Conservation (phyloP, 2,329 filamentous ascomycete genomes). For the Diplodia seriata region DNA sequence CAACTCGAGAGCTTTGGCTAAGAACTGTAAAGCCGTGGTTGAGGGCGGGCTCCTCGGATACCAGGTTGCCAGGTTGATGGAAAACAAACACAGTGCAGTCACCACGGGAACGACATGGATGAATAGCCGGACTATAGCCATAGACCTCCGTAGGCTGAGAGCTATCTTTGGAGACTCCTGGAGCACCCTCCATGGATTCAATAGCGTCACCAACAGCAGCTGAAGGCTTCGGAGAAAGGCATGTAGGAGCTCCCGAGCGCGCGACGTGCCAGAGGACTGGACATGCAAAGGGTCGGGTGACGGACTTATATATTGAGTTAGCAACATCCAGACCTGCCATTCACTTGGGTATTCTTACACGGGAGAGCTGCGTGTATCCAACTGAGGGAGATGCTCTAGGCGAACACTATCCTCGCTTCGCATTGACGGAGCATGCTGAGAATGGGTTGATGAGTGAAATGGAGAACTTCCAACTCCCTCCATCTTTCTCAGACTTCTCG, state of each 20-base stretch:
- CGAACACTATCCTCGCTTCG: too few species aligned
- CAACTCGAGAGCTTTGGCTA: background rate
- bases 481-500: too few species aligned
- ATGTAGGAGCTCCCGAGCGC: background rate
- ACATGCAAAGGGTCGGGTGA: background rate
- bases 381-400: too few species aligned
- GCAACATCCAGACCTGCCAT: background rate
- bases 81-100: background rate
- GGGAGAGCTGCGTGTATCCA: background rate
- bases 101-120: slow-evolving; percentile 1
- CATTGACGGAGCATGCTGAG: too few species aligned
- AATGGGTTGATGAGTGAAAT: too few species aligned
- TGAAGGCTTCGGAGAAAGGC: slow-evolving; percentile 7
- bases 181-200: background rate
- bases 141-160: background rate
- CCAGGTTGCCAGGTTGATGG: background rate
- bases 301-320: background rate
- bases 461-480: too few species aligned
- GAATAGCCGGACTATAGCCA: background rate
- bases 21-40: slow-evolving; percentile 5
- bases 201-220: background rate
- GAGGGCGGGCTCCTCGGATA: background rate
- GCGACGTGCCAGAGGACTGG: background rate
- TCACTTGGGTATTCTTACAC: background rate
- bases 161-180: slow-evolving; percentile 4